Evolutionary conservation across 345 rosid species (phyloP), one percentile per base, ranked within the genome.

Genomic region (Litchi chinensis): DNA sequence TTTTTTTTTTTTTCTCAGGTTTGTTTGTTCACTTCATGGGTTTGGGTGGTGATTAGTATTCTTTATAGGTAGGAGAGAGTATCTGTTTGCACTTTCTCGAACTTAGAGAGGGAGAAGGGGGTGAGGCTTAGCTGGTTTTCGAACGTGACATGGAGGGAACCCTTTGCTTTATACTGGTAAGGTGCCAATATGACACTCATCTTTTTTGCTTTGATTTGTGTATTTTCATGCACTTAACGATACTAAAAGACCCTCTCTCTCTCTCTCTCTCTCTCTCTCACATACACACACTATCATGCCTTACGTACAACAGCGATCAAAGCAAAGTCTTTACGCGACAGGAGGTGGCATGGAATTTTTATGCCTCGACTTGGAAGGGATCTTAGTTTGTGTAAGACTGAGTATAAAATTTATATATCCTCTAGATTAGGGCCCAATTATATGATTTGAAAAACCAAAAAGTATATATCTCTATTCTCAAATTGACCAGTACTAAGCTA

Each of bases 11-110:
- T 74, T 26, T 26, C 1, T 26, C 28, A 15, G 68, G 57, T 24
- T 8, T 1, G 39, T 13, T 65, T 69, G 68, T 76, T 60, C 19
- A 59, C 48, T 78, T 76, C 40, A 75, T 64, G 80, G 77, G 68
- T 62, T 54, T 44, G 74, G 65, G 60, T 19, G 28, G 66, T 62
- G 74, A 74, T 54, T 70, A 74, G 85, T 70, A 74, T 80, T 76
- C 89, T 89, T 91, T 88, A 84, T 86, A 86, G 90, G 85, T 76
- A 67, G 79, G 71, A 76, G 85, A 52, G 90, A 85, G 79, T 87
- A 39, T 65, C 86, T 79, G 77, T 73, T 86, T 83, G 70, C 84
- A 79, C 89, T 87, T 88, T 91, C 86, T 88, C 86, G 87, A 79
- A 68, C 71, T 32, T 10, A 65, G 88, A 62, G 87, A 71, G 85